Evolutionary conservation across 2,329 filamentous ascomycete genomes (phyloP).

Genomic region (Aspergillus clavatus): DNA sequence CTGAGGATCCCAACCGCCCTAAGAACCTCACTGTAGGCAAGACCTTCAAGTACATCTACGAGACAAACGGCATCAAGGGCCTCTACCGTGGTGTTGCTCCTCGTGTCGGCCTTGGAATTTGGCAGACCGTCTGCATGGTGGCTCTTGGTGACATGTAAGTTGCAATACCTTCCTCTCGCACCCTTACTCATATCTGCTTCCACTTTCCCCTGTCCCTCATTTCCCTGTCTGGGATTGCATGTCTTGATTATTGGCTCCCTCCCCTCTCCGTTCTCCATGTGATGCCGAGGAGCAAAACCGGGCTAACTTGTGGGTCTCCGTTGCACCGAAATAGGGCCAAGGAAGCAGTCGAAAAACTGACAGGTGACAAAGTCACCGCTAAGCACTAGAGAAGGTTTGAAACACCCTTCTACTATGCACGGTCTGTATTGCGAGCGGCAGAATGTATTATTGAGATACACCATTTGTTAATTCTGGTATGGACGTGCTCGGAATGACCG

Average conservation of each 20-base stretch:
- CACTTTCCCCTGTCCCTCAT: not conserved
- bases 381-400: conserved; percentile 55
- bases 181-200: no score
- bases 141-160: conserved; percentile 95
- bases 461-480: not conserved
- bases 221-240: conserved; percentile 1
- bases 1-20: conserved; percentile 90
- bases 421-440: not conserved
- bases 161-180: conserved; percentile 7
- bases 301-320: conserved; percentile 29
- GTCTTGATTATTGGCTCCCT: not conserved
- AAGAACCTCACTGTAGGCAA: conserved; percentile 98
- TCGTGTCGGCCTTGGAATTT: conserved; percentile 89
- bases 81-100: conserved; percentile 94
- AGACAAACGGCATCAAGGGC: conserved; percentile 79
- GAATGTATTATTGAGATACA: not conserved
- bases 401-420: conserved; percentile 33
- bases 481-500: not conserved
- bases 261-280: conserved; percentile 18
- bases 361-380: conserved; percentile 58
- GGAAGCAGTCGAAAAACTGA: conserved; percentile 61
- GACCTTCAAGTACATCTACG: conserved; percentile 78
- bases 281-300: conserved; percentile 20
- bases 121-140: conserved; percentile 99
- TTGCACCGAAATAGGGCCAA: conserved; percentile 50